phyloP scores from a whole-genome alignment of 805 yeast genomes.

The Lachancea fermentati region DNA sequence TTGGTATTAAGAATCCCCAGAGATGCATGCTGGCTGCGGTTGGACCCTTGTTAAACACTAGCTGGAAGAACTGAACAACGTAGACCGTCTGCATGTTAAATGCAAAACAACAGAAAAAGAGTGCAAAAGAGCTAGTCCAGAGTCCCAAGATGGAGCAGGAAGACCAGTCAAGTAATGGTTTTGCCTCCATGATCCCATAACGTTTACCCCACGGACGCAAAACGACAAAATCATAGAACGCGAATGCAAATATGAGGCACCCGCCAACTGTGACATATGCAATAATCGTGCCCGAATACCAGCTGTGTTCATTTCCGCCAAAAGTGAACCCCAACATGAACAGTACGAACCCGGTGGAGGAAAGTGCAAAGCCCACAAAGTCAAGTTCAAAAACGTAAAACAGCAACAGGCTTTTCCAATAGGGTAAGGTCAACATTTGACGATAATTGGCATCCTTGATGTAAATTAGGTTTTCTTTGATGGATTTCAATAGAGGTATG shows the following conservation, averaged over 20 bases:
- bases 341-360: conserved; percentile 20
- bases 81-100: conserved; percentile 21
- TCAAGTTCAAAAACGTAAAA: conserved; percentile 17
- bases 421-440: background rate
- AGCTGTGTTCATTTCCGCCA: conserved; percentile 54
- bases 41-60: conserved; percentile 21
- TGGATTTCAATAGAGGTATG: background rate
- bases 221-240: conserved; percentile 39
- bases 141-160: conserved; percentile 10
- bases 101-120: conserved; percentile 16
- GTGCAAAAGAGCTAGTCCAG: conserved; percentile 16
- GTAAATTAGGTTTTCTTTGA: background rate
- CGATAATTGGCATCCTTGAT: background rate
- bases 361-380: conserved; percentile 19
- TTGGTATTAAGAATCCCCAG: conserved; percentile 19
- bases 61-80: conserved; percentile 25
- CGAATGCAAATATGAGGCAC: conserved; percentile 36
- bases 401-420: conserved; percentile 1
- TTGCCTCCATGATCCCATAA: background rate
- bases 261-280: conserved; percentile 41
- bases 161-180: conserved; percentile 4
- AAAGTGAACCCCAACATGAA: conserved; percentile 22
- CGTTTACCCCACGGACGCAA: conserved; percentile 11
- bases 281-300: conserved; percentile 45
- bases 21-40: conserved; percentile 23